phyloP scores from a whole-genome alignment of 257 asterid genomes.

The Nicotiana tomentosiformis region DNA sequence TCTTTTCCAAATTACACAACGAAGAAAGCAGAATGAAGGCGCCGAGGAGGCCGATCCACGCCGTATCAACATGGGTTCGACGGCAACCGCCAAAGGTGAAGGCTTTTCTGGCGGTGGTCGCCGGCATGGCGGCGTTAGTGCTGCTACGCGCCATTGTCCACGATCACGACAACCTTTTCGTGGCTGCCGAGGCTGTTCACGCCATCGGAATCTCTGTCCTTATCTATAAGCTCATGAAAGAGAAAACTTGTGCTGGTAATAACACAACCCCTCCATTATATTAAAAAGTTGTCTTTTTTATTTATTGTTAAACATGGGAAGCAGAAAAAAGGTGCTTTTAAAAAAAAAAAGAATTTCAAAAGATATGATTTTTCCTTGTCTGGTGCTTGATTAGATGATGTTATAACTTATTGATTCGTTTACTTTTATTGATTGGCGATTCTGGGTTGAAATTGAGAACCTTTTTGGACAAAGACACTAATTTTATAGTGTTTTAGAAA shows the following conservation, averaged over 20 bases:
- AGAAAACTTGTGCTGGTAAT: slow-evolving; percentile 92
- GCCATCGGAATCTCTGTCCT: slow-evolving; percentile 79
- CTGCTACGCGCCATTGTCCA: slow-evolving; percentile 83
- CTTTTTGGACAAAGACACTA: background rate
- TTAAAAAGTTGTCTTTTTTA: background rate
- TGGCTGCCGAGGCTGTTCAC: slow-evolving; percentile 95
- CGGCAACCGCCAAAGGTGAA: slow-evolving; percentile 95
- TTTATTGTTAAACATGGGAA: background rate
- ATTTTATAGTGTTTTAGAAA: background rate
- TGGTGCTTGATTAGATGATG: background rate
- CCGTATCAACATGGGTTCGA: slow-evolving; percentile 63
- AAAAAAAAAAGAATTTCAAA: background rate
- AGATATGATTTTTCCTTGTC: background rate
- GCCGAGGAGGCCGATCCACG: slow-evolving; percentile 80
- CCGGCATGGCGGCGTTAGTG: slow-evolving; percentile 83
- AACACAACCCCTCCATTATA: background rate
- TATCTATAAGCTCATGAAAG: slow-evolving; percentile 85
- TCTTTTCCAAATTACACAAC: background rate
- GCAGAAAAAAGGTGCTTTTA: background rate
- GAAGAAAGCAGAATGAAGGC: slow-evolving; percentile 33
- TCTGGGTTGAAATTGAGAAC: background rate
- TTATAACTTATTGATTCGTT: background rate
- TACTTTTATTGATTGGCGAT: background rate
- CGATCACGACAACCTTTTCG: slow-evolving; percentile 92
- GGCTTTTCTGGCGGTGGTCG: slow-evolving; percentile 73